These are phyloP conservation scores for Biancaea sappan DNA, from an alignment of 306 rosid genomes.

Conservation along the genomic window DNA sequence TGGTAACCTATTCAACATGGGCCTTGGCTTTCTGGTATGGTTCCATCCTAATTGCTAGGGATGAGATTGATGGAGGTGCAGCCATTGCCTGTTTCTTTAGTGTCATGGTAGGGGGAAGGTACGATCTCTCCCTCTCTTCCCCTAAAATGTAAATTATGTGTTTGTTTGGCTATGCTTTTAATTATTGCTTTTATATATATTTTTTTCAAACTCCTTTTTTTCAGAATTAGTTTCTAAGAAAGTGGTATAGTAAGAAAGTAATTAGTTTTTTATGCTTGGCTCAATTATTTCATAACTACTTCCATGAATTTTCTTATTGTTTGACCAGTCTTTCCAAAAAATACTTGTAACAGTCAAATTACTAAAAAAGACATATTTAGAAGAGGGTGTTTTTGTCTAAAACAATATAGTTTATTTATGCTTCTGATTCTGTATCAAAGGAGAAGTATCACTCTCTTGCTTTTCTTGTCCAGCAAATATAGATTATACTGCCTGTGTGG, in stretches of 20 bases:
- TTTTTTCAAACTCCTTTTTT: neutral
- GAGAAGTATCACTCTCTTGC: neutral
- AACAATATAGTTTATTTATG: neutral
- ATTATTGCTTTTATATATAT: no score
- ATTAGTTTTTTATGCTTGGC: neutral
- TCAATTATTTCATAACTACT: neutral
- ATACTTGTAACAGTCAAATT: neutral
- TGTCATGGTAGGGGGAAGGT: constrained; percentile 95
- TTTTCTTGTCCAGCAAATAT: neutral
- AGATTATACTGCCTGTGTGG: neutral
- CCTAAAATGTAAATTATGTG: neutral
- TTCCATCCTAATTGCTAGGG: constrained; percentile 54
- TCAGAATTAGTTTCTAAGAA: neutral
- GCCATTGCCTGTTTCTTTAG: constrained; percentile 97
- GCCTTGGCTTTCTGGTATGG: constrained; percentile 98
- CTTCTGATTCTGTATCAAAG: neutral
- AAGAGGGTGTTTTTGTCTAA: neutral
- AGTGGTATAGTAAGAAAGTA: neutral
- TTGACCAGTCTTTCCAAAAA: neutral
- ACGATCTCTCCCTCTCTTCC: neutral
- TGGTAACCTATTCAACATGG: constrained; percentile 90
- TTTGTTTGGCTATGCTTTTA: neutral
- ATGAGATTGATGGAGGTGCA: constrained; percentile 68
- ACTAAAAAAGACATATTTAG: neutral
- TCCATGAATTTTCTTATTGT: neutral